These are phyloP conservation scores for Davidsoniella australis DNA, from an alignment of 2,329 filamentous ascomycete species.

Conservation along the genomic window DNA sequence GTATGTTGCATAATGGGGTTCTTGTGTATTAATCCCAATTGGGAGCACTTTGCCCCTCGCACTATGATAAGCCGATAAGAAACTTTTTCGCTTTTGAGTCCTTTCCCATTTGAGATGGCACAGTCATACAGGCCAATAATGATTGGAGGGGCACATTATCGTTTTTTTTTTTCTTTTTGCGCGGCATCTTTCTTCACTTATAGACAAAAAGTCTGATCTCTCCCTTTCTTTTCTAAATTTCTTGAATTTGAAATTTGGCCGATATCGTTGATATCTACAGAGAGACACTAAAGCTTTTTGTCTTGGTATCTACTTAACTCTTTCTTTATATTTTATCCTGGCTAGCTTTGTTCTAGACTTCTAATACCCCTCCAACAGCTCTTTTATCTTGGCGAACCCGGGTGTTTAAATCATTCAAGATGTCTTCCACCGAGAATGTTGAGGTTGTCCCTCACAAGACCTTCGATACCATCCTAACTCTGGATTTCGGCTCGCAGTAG, in stretches of 20 bases:
- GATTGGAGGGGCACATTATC: neutral
- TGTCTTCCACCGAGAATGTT: conserved; percentile 5
- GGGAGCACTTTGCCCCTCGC: conserved; percentile 8
- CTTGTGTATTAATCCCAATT: neutral
- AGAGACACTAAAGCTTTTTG: neutral
- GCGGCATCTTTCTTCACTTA: neutral
- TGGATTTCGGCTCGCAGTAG: conserved; percentile 43
- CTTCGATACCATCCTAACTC: conserved; percentile 46
- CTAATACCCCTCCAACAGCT: neutral
- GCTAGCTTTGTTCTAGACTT: neutral
- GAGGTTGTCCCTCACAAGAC: conserved; percentile 20
- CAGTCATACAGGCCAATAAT: no score
- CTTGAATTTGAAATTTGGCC: neutral
- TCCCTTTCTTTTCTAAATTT: neutral
- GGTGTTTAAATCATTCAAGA: neutral
- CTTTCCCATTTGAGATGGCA: no score
- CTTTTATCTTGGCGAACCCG: neutral
- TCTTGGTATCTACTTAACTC: neutral
- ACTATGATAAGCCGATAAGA: conserved; percentile 10
- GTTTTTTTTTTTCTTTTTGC: neutral
- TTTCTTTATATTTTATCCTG: neutral
- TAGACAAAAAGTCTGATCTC: neutral
- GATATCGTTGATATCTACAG: neutral
- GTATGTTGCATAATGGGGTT: neutral
- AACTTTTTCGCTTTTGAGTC: conserved; percentile 9